Evolutionary conservation across 805 yeast species (phyloP).

Genomic region (Grigorovia yakushimaensis): DNA sequence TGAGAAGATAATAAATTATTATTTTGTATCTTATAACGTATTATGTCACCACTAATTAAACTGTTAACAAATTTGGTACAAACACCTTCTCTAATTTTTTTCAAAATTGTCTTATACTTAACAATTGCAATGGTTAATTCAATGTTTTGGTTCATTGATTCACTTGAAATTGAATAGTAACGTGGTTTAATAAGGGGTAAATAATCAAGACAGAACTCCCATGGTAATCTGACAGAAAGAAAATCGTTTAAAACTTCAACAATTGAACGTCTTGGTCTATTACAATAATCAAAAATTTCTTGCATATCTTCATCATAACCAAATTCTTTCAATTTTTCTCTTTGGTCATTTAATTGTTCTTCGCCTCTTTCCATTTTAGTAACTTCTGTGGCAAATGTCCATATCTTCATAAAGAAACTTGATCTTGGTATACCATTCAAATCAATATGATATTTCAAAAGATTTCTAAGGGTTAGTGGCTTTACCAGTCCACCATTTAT

Average conservation of each 20-base stretch:
- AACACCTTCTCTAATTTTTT: conserved; percentile 67
- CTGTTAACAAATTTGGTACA: conserved; percentile 68
- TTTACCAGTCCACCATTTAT: conserved; percentile 46
- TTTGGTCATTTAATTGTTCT: conserved; percentile 45
- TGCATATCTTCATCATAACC: conserved; percentile 62
- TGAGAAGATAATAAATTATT: conserved; percentile 34
- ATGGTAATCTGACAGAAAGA: conserved; percentile 62
- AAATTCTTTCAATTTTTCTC: conserved; percentile 68
- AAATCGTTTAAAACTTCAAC: conserved; percentile 80
- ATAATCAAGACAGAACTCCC: conserved; percentile 64
- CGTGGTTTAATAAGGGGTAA: conserved; percentile 77
- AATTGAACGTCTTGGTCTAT: conserved; percentile 81
- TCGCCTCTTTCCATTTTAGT: conserved; percentile 19
- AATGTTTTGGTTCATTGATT: conserved; percentile 32
- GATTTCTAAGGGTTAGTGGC: conserved; percentile 57
- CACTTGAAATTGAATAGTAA: conserved; percentile 74
- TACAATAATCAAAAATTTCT: conserved; percentile 83
- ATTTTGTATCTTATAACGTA: conserved; percentile 39
- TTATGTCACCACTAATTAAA: conserved; percentile 40
- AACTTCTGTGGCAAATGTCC: conserved; percentile 63
- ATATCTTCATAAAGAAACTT: conserved; percentile 62
- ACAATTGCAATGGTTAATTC: conserved; percentile 80
- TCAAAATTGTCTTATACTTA: conserved; percentile 71
- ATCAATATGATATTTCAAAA: conserved; percentile 74
- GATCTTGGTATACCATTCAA: conserved; percentile 74